phyloP scores from a whole-genome alignment of 2,329 filamentous ascomycete species.

The Xylaria hypoxylon region DNA sequence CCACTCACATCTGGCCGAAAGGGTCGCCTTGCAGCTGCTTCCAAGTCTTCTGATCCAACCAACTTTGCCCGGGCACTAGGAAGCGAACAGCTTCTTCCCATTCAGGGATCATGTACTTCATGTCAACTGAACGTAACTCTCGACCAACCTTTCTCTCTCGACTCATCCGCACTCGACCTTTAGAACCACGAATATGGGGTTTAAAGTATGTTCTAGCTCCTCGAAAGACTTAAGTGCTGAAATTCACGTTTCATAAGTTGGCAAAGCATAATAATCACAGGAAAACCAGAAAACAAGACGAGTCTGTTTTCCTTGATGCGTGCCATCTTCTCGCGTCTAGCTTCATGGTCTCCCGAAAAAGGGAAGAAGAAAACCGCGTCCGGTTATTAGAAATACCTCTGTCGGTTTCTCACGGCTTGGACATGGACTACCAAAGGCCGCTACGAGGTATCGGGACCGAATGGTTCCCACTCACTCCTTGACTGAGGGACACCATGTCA shows the following conservation, averaged over 20 bases:
- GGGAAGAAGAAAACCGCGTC: not conserved
- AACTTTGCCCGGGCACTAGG: constrained; percentile 10
- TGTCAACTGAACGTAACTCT: not conserved
- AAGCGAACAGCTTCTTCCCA: constrained; percentile 10
- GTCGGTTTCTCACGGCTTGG: not conserved
- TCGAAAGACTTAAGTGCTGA: not conserved
- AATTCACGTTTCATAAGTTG: not conserved
- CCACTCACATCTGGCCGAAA: constrained; percentile 36
- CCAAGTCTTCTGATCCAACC: constrained; percentile 36
- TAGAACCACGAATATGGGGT: not conserved
- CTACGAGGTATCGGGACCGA: not conserved
- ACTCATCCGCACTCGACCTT: not conserved
- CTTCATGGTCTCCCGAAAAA: not conserved
- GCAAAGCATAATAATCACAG: not conserved
- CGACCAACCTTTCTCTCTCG: not conserved
- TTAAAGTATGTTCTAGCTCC: not conserved
- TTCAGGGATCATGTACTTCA: not conserved
- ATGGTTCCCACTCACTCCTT: not conserved
- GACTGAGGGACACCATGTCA: not conserved
- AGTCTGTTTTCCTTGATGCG: not conserved
- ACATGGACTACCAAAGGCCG: not conserved
- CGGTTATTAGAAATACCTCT: not conserved
- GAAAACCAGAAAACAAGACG: not conserved
- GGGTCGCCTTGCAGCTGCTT: constrained; percentile 31
- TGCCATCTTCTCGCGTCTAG: not conserved